These are phyloP conservation scores for Powellomyces hirtus DNA, from an alignment of 192 early-diverging fungal species.

Conservation along the genomic window DNA sequence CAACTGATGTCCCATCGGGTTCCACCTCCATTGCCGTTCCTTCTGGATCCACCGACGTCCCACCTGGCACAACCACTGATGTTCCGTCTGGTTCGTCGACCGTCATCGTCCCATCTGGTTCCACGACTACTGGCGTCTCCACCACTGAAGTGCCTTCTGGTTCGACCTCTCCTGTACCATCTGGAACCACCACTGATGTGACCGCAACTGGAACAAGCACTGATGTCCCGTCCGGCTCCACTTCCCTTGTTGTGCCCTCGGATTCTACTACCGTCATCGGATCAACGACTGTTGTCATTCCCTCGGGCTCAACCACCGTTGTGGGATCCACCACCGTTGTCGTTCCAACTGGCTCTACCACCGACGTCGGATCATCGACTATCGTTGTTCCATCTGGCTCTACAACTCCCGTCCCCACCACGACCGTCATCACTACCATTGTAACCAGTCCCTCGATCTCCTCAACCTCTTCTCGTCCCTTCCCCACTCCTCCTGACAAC, in stretches of 20 bases:
- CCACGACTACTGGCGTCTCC: neutral
- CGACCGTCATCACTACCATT: neutral
- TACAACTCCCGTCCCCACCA: neutral
- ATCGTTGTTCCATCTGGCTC: neutral
- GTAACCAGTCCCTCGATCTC: neutral
- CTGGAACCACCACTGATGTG: neutral
- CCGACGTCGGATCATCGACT: neutral
- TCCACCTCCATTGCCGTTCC: neutral
- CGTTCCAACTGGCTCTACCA: neutral
- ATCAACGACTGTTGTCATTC: neutral
- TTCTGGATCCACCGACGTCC: neutral
- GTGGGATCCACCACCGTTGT: neutral
- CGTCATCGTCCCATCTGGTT: neutral
- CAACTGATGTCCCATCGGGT: neutral
- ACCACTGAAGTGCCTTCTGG: neutral
- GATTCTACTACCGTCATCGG: neutral
- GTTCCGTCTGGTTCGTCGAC: neutral
- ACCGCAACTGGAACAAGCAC: neutral
- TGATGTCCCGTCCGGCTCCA: neutral
- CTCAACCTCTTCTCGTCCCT: neutral
- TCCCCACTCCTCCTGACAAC: neutral
- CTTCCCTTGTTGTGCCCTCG: too few relatives aligned
- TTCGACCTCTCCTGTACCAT: neutral
- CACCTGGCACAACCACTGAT: neutral
- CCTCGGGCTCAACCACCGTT: neutral